Evolutionary conservation across 495 filamentous ascomycete species (phyloP).

Genomic region (Immersiella caudata): DNA sequence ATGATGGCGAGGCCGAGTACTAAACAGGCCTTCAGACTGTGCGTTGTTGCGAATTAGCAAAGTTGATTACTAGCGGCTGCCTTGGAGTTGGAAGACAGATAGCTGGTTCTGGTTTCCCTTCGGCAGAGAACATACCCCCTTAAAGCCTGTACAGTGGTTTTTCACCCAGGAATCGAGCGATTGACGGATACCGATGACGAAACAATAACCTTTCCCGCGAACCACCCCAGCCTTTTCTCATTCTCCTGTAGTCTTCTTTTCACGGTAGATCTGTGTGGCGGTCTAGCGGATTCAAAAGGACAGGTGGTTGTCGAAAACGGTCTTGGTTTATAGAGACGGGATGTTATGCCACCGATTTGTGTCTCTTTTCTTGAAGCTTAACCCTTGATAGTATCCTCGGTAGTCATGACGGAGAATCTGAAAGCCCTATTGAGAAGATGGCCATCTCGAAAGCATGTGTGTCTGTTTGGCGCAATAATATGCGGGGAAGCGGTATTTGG

Average conservation of each 20-base stretch:
- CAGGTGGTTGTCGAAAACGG: background rate
- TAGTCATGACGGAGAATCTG: background rate
- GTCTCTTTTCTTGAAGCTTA: background rate
- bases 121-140: constrained; percentile 21
- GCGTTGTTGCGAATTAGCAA: constrained; percentile 13
- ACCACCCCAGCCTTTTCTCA: background rate
- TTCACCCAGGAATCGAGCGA: constrained; percentile 3
- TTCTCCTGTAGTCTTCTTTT: constrained; percentile 5
- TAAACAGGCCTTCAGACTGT: constrained; percentile 44
- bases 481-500: too few species aligned
- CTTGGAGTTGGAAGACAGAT: constrained; percentile 12
- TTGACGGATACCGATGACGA: constrained; percentile 15
- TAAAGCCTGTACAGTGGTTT: constrained; percentile 6
- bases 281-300: background rate
- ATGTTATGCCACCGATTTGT: background rate
- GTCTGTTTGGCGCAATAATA: background rate
- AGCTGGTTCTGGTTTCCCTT: constrained; percentile 11
- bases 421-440: background rate
- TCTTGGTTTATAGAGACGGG: background rate
- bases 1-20: constrained; percentile 72
- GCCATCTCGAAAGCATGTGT: background rate
- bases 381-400: background rate
- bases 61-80: constrained; percentile 19
- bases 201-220: constrained; percentile 4
- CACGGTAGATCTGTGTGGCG: constrained; percentile 3